Conservation (phyloP, 2,329 filamentous ascomycete genomes). For the Eurotiales sp. region DNA sequence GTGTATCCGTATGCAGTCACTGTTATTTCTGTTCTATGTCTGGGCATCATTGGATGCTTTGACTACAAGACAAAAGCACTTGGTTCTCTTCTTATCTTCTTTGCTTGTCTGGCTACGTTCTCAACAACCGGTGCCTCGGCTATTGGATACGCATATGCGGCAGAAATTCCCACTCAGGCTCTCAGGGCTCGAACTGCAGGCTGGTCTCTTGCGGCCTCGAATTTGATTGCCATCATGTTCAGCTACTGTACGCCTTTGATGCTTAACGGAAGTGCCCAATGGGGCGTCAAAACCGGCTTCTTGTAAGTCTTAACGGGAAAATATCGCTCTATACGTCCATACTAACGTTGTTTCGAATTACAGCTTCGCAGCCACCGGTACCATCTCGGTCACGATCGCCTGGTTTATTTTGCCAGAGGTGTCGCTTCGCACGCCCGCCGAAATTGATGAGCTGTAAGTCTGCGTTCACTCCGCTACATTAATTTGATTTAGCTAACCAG, state of each 20-base stretch:
- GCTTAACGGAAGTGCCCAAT: conserved; percentile 39
- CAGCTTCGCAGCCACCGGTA: conserved; percentile 34
- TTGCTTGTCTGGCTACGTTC: conserved; percentile 42
- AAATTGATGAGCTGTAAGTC: conserved; percentile 46
- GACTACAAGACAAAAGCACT: conserved; percentile 31
- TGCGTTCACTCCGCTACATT: background rate
- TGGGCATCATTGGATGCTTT: conserved; percentile 42
- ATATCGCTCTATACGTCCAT: no score
- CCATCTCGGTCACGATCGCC: conserved; percentile 31
- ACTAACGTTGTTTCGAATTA: no score
- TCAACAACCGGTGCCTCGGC: conserved; percentile 42
- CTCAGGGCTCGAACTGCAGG: conserved; percentile 39
- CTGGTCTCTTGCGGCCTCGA: conserved; percentile 39
- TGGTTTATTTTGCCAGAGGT: conserved; percentile 53
- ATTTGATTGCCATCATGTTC: conserved; percentile 43
- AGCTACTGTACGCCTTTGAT: conserved; percentile 45
- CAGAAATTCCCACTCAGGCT: conserved; percentile 40
- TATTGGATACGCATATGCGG: conserved; percentile 43
- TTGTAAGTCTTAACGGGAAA: conserved; percentile 40
- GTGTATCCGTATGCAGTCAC: conserved; percentile 40
- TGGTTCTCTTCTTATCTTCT: conserved; percentile 41
- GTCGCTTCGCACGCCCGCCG: conserved; percentile 44
- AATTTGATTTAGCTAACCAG: background rate
- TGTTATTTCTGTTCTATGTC: conserved; percentile 31
- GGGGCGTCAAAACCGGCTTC: conserved; percentile 46